Conservation (phyloP, 495 filamentous ascomycete genomes). For the Arthonia radiata region DNA sequence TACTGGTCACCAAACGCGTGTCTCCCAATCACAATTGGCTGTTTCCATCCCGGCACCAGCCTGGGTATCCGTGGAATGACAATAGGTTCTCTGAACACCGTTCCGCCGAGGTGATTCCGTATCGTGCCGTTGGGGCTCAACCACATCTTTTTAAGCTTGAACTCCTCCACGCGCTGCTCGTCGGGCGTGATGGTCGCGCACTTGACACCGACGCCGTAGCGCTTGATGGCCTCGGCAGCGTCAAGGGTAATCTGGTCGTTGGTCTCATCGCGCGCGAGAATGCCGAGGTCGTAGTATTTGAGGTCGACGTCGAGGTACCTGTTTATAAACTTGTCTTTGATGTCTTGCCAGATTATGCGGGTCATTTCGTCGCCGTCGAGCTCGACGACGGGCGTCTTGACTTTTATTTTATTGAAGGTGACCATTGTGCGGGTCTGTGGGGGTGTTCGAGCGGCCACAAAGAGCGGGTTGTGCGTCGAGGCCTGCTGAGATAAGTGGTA, state of each 20-base stretch:
- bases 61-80: constrained; percentile 80
- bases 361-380: constrained; percentile 99
- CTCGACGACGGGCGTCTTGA: constrained; percentile 84
- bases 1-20: constrained; percentile 99
- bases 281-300: constrained; percentile 96
- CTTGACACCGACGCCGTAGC: constrained; percentile 96
- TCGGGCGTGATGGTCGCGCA: constrained; percentile 98
- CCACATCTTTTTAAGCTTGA: constrained; percentile 99
- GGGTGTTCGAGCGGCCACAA: too few species aligned
- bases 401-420: constrained; percentile 99
- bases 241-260: constrained; percentile 88
- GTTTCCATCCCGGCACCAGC: constrained; percentile 88
- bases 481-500: too few species aligned
- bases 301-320: constrained; percentile 86
- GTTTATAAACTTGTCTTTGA: constrained; percentile 38
- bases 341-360: constrained; percentile 92
- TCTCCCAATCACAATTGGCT: constrained; percentile 94
- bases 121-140: constrained; percentile 95
- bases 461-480: too few species aligned
- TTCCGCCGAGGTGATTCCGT: constrained; percentile 81
- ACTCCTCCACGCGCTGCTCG: constrained; percentile 87
- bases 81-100: constrained; percentile 95
- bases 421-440: too few species aligned
- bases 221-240: constrained; percentile 90
- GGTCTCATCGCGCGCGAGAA: constrained; percentile 86